Evolutionary conservation across 768 basidiomycete species (phyloP), one percentile per base, ranked within the genome.

Genomic region (Lactifluus hygrophoroides): DNA sequence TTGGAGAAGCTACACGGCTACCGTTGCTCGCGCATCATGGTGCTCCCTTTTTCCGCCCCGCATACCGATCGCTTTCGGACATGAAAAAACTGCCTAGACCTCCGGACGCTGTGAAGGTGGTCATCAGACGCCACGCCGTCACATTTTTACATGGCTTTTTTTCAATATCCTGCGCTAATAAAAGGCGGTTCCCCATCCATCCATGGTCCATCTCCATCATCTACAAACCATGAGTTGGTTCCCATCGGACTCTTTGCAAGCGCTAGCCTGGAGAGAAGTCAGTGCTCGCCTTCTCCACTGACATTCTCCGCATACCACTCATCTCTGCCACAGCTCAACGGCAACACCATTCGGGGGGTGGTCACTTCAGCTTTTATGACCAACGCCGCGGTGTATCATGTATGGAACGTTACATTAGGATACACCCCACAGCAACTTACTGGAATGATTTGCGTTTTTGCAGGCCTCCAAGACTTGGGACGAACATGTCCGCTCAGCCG

Each of bases 201-300:
- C 49, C 37, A 50, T 5, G 23, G 3, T 51, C 27, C 53, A 6
- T 16, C 49, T 56, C 48, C 11, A 21, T 56, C 58, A 45, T n/a
- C n/a, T n/a, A n/a, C n/a, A n/a, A n/a, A 46, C 56, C 54, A 60
- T 60, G 59, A 56, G 48, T 47, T 60, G 59, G 59, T 56, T 60
- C 59, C 25, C 59, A 46, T 38, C 49, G 14, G 59, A 56, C 5
- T 60, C 59, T 34, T 32, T 11, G 27, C 59, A 37, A 23, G 59
- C 59, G 7, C 16, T 14, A n/a, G 59, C 59, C 48, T 60, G 59
- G 59, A 50, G 30, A 51, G 35, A 56, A 28, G 59, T 60, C 35
- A 44, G 49, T 30, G 17, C 37, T 19, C 3, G 3, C 6, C 25
- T 19, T n/a, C 27, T 30, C 44, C 42, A 23, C 25, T 30, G 27